Evolutionary conservation across 2,329 filamentous ascomycete species (phyloP), one percentile per base, ranked within the genome.

Genomic region (Dissoconium aciculare): DNA sequence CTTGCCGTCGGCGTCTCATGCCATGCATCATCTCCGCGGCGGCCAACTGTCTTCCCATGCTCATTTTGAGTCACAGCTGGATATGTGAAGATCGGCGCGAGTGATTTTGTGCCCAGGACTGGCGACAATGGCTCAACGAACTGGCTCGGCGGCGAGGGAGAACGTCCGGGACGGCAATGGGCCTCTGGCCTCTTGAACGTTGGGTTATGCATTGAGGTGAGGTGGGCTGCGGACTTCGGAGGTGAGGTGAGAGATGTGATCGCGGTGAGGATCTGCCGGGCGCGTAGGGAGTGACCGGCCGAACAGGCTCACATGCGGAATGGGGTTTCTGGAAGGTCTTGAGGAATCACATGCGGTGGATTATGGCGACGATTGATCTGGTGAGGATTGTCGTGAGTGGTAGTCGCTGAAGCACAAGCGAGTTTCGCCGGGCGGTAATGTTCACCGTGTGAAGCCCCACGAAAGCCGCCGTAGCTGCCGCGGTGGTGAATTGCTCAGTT

Each of bases 111-210:
- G 8, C n/a, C n/a, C 28, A 50, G 30, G 5, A 50, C 44, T 4
- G 51, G 52, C 25, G 54, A 55, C 12, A 56, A 40, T 16, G 53
- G 52, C 31, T 57, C 53, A 29, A 53, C 33, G 32, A 44, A 51
- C 14, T 41, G 35, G 24, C 42, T 43, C 19, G 52, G 50, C 11
- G 53, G 53, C 15, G 53, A 47, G 5, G 50, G 44, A 5, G 51
- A 49, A 28, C 53, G 41, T 12, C 39, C 36, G 27, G 40, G 40
- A 13, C 29, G 30, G 11, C 32, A 26, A 10, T 28, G 17, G 25
- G 28, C 36, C 5, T 31, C 30, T 3, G 45, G 40, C n/a, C 36
- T 28, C 35, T 51, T 51, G 46, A 51, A 53, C 26, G 40, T 42
- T 11, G 39, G 37, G 32, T 50, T 50, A 36, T 40, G 36, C 28